Base-by-base conservation (phyloP, 331 rosid genomes). In the Pyrus hybrid region DNA sequence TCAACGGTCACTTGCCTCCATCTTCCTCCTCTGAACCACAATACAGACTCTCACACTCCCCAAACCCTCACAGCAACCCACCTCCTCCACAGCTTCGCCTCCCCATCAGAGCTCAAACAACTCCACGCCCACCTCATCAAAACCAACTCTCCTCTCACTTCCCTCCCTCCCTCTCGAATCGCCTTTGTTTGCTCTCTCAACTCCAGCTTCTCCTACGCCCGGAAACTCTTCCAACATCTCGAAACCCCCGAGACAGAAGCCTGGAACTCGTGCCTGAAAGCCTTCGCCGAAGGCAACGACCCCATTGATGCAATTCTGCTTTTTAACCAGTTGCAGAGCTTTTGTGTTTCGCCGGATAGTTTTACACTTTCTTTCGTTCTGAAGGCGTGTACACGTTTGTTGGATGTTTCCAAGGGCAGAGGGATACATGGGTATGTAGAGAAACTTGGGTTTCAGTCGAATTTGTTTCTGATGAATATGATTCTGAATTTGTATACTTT, bases 121-220 rank as follows among this genome's bases (percentile, higher is more conserved):
- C 63, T 83, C 75, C 86, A 83, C 63, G 68, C 81, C 70, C 86
- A 83, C 69, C 73, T 83, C 79, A 33, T 83, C 66, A 83, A 76
- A 76, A 76, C 83, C 25, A 65, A 49, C 33, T 28, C 73, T 71
- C 30, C 83, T 47, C 81, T 83, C 60, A 32, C 76, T 1, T 23
- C 70, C 80, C 76, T 83, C 28, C 76, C 83, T 30, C 83, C 76
- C 70, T 21, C 83, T 32, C 75, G 29, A n/a, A 76, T 79, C 69
- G 78, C 80, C 69, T 66, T 25, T 26, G 64, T 73, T 5, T 79
- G 78, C 35, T 65, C 86, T 33, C 76, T 79, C 75, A 75, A 74
- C 18, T 68, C 81, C 47, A 33, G 35, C 45, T 70, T 83, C 71
- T n/a, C 72, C 29, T 79, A 83, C 60, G 79, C 83, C 30, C 83